Base-by-base conservation (phyloP, 2,329 filamentous ascomycete species). In the Davidsoniella neocaledoniae region DNA sequence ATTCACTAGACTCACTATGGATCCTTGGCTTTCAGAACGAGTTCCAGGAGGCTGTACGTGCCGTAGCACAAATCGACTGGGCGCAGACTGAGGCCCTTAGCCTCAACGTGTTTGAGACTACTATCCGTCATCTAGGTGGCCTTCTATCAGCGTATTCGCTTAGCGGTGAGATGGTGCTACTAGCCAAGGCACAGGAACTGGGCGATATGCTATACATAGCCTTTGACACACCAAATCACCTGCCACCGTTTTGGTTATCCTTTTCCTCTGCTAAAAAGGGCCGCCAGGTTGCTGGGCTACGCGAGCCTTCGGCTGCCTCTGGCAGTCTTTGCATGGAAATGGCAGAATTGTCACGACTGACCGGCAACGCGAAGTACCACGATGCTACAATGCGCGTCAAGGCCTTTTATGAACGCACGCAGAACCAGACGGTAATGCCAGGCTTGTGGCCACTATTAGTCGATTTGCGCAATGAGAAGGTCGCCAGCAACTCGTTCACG, bases 301-400 rank as follows among this genome's bases (percentile, higher is more conserved):
- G 68, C n/a, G 70, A 69, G 44, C 59, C 65, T 1, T 65, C 65
- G n/a, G 70, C 70, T 0, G 65, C 66, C 3, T 63, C 66, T 0
- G 81, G 80, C n/a, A 84, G 81, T 1, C 65, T 88, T 42, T 79
- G 77, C 7, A 63, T 90, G 58, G 83, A 88, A 59, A 86, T 90
- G 59, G 85, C 81, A 1, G 69, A 81, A 4, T 68, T 90, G 39
- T 79, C 81, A 6, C 83, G 87, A 62, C 64, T 88, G 29, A 86
- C 83, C 0, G 76, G 76, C 36, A 71, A 87, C 53, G 63, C 72
- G 46, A 86, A 50, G 48, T 48, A 48, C 39, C 42, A 38, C 42
- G 84, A 88, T 60, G 84, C 83, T 1, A 73, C 86, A 50, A 79
- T 81, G 51, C 74, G 83, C 8, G 76, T 93, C 44, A 84, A 81